Evolutionary conservation across 495 filamentous ascomycete genomes (phyloP), one percentile per base, ranked within the genome.

Genomic region (Tetracladium setigerum): DNA sequence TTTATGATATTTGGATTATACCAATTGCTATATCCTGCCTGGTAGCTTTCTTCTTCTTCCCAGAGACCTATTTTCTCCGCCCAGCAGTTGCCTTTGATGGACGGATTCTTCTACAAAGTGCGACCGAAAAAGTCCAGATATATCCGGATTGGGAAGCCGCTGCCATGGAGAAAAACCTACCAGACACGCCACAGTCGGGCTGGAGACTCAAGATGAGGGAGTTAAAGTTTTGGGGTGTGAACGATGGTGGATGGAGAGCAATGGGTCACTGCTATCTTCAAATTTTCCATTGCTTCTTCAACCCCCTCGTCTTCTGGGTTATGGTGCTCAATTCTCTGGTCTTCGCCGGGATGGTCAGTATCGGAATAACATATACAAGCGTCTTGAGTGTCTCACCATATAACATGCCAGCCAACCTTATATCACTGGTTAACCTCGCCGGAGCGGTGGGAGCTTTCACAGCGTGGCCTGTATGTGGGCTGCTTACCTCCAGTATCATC

Each of bases 121-220:
- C 44, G 1, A 43, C 43, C 1, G 50, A 53, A 17, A 47, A 53
- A 24, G 38, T 47, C 14, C 13, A 47, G 6, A 39, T 53, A 2
- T 53, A 53, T 18, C 17, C 47, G 14, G 38, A 43, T 31, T 53
- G 50, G 50, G 50, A 42, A n/a, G 30, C 41, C 9, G 38, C 36
- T 0, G 44, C 50, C 10, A 44, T 38, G 19, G 44, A 38, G 2
- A 53, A 53, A 38, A 2, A 16, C 3, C 30, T 53, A n/a, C 50
- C 50, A 5, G 50, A 47, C 2, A 24, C 18, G 8, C 50, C 50
- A 14, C n/a, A n/a, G n/a, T 2, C 7, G 8, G n/a, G n/a, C n/a
- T n/a, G n/a, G n/a, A n/a, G n/a, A n/a, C 4, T 46, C 15, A 32
- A 7, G 36, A 18, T 22, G 11, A 37, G 44, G 18, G 13, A 37